These are phyloP conservation scores for Turnera subulata DNA, from an alignment of 345 rosid species.

Conservation along the genomic window DNA sequence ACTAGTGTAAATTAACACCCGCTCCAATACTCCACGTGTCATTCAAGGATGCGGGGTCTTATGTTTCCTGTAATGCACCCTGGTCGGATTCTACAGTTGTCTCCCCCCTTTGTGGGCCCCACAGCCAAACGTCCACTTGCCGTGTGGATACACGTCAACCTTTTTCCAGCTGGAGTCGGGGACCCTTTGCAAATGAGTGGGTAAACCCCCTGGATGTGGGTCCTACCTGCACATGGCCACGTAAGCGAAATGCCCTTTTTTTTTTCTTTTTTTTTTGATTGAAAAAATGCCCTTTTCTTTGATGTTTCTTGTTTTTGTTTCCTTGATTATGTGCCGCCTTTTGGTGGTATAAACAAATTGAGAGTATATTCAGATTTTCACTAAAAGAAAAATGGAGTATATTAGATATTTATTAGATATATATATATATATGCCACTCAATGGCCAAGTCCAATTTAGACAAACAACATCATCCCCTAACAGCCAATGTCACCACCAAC, in stretches of 20 bases:
- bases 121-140: constrained; percentile 10
- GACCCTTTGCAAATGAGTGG: constrained; percentile 9
- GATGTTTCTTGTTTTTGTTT: neutral
- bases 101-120: too few relatives aligned
- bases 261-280: neutral
- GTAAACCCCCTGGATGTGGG: constrained; percentile 13
- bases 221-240: constrained; percentile 42
- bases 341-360: neutral
- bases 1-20: too few relatives aligned
- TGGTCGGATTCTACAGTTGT: too few relatives aligned
- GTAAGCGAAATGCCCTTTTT: constrained; percentile 10
- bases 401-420: too few relatives aligned
- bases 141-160: constrained; percentile 3
- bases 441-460: too few relatives aligned
- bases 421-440: too few relatives aligned
- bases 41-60: too few relatives aligned
- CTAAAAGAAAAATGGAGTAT: neutral
- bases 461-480: too few relatives aligned
- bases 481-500: too few relatives aligned
- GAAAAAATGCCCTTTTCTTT: too few relatives aligned
- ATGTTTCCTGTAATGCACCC: too few relatives aligned
- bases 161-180: constrained; percentile 23
- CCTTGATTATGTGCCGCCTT: neutral
- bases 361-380: neutral
- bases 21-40: too few relatives aligned